Evolutionary conservation across 345 rosid species (phyloP).

Genomic region (Arabidopsis suecica): DNA sequence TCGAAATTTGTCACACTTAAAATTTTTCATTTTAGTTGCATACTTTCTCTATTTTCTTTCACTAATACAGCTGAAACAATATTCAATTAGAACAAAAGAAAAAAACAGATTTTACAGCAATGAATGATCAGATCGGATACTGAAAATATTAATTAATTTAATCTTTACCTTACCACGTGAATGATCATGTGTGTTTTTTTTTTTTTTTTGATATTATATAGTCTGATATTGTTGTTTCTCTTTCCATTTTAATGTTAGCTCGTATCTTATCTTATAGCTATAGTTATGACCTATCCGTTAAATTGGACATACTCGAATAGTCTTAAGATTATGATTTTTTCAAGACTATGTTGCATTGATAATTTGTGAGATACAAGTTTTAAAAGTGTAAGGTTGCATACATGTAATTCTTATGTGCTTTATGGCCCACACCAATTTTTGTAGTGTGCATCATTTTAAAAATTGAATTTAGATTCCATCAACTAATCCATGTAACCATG

Average conservation of each 20-base stretch:
- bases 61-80: slow-evolving; percentile 11
- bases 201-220: not conserved
- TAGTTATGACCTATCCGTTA: not conserved
- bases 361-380: no score
- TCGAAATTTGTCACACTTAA: no score
- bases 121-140: slow-evolving; percentile 35
- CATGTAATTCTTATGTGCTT: not conserved
- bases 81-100: not conserved
- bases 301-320: no score
- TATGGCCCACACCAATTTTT: not conserved
- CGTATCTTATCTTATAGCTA: slow-evolving; percentile 10
- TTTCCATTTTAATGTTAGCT: slow-evolving; percentile 13
- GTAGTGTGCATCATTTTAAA: not conserved
- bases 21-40: no score
- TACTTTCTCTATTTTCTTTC: not conserved
- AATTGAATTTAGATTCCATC: not conserved
- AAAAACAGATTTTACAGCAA: slow-evolving; percentile 30
- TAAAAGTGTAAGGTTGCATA: no score
- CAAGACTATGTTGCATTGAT: no score
- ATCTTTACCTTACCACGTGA: slow-evolving; percentile 31
- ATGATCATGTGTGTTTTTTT: slow-evolving; percentile 29
- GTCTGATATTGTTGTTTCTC: not conserved
- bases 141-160: slow-evolving; percentile 1
- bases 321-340: no score
- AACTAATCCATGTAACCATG: slow-evolving; percentile 16